These are phyloP conservation scores for Acer campestre DNA, from an alignment of 345 rosid genomes.

Conservation along the genomic window DNA sequence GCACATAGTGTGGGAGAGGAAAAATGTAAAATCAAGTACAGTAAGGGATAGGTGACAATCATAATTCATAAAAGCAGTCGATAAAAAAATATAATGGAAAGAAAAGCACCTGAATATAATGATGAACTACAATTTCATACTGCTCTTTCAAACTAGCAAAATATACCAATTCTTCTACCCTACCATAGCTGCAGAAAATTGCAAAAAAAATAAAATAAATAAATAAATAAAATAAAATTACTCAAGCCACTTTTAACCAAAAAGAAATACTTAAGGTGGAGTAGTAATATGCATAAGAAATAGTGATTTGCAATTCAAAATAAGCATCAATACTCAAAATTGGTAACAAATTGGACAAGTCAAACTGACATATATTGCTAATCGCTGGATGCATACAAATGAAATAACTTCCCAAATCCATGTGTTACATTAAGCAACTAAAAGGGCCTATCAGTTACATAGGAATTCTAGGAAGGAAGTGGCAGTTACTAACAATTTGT, in stretches of 20 bases:
- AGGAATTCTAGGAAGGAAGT: conserved; percentile 5
- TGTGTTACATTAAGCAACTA: background rate
- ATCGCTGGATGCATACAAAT: background rate
- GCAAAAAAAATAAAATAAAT: too few species aligned
- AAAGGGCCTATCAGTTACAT: conserved; percentile 1
- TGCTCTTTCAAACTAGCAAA: conserved; percentile 96
- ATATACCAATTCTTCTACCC: conserved; percentile 95
- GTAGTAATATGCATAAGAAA: background rate
- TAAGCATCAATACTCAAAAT: background rate
- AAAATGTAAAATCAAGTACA: conserved; percentile 15
- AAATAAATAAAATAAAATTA: conserved; percentile 15
- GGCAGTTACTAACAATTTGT: background rate
- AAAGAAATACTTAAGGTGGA: conserved; percentile 3
- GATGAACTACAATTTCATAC: conserved; percentile 85
- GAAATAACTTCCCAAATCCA: background rate
- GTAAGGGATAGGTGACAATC: conserved; percentile 1
- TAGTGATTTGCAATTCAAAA: background rate
- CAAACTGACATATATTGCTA: background rate
- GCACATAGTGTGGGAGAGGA: background rate
- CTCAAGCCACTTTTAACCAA: background rate
- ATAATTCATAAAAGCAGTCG: background rate
- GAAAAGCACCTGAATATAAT: conserved; percentile 79
- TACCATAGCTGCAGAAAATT: conserved; percentile 76
- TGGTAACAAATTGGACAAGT: background rate
- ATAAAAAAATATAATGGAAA: conserved; percentile 13